phyloP scores from a whole-genome alignment of 2,329 filamentous ascomycete genomes.

The Thelonectria rubi region DNA sequence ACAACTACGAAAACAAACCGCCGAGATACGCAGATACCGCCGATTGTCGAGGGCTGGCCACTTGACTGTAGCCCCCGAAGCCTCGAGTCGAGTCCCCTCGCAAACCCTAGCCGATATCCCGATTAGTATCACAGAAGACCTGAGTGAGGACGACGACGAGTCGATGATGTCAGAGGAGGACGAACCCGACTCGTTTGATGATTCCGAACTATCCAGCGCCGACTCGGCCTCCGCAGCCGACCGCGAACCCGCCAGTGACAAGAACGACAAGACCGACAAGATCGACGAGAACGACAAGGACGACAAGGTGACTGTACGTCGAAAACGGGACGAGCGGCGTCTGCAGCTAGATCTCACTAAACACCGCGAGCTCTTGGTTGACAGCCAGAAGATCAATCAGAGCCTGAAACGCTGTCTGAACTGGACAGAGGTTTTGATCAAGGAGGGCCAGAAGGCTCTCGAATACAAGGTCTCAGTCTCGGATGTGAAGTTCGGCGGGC shows the following conservation, averaged over 20 bases:
- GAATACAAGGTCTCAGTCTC: constrained; percentile 81
- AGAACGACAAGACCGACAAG: constrained; percentile 16
- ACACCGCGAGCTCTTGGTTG: constrained; percentile 86
- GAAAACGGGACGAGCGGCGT: constrained; percentile 81
- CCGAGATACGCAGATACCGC: constrained; percentile 85
- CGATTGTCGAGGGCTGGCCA: constrained; percentile 85
- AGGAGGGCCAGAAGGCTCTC: constrained; percentile 86
- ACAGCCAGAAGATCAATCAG: constrained; percentile 95
- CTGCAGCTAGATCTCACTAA: constrained; percentile 86
- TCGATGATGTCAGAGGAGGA: constrained; percentile 52
- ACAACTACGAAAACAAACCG: constrained; percentile 89
- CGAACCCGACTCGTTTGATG: constrained; percentile 61
- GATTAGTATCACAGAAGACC: constrained; percentile 60
- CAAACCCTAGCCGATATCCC: constrained; percentile 54
- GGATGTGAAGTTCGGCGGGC: constrained; percentile 83
- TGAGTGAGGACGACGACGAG: constrained; percentile 53
- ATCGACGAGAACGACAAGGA: constrained; percentile 10
- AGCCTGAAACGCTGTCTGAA: constrained; percentile 88
- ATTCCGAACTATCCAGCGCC: constrained; percentile 58
- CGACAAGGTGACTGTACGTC: constrained; percentile 52
- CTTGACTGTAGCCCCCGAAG: constrained; percentile 64
- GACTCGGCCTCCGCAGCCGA: constrained; percentile 43
- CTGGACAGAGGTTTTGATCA: constrained; percentile 91
- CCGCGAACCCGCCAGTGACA: constrained; percentile 52
- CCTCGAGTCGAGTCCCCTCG: constrained; percentile 56